Conservation (phyloP, 1,284 basidiomycete species). For the Irpex sp. region DNA sequence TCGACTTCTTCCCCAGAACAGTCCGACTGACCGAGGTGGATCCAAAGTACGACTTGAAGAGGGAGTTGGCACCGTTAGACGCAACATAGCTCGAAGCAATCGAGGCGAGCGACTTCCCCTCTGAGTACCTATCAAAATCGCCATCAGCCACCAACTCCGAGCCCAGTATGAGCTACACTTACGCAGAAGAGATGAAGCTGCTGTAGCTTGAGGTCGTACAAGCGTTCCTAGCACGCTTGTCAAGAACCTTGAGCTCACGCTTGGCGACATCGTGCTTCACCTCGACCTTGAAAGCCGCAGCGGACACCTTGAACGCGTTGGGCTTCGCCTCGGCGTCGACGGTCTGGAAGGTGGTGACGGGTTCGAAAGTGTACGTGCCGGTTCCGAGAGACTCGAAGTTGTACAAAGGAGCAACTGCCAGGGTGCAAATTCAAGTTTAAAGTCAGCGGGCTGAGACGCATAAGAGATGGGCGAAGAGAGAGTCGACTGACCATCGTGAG, state of each 20-base stretch:
- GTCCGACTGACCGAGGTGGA: constrained; percentile 20
- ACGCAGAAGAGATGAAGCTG: constrained; percentile 31
- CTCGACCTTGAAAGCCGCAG: constrained; percentile 21
- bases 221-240: constrained; percentile 28
- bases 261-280: constrained; percentile 28
- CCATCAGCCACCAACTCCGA: neutral
- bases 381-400: constrained; percentile 30
- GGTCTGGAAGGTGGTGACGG: constrained; percentile 26
- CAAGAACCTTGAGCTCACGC: constrained; percentile 22
- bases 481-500: constrained; percentile 41
- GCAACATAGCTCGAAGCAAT: constrained; percentile 27
- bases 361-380: constrained; percentile 16
- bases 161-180: neutral
- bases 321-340: constrained; percentile 22
- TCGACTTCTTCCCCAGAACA: constrained; percentile 12
- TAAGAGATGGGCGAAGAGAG: neutral
- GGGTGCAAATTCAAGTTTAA: neutral
- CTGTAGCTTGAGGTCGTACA: constrained; percentile 26
- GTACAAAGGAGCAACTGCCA: constrained; percentile 26
- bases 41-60: constrained; percentile 32
- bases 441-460: neutral
- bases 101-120: constrained; percentile 31
- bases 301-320: constrained; percentile 19
- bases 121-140: constrained; percentile 19
- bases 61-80: constrained; percentile 27